Base-by-base conservation (phyloP, 371 early-diverging fungal genomes). In the Nematocida sp. region DNA sequence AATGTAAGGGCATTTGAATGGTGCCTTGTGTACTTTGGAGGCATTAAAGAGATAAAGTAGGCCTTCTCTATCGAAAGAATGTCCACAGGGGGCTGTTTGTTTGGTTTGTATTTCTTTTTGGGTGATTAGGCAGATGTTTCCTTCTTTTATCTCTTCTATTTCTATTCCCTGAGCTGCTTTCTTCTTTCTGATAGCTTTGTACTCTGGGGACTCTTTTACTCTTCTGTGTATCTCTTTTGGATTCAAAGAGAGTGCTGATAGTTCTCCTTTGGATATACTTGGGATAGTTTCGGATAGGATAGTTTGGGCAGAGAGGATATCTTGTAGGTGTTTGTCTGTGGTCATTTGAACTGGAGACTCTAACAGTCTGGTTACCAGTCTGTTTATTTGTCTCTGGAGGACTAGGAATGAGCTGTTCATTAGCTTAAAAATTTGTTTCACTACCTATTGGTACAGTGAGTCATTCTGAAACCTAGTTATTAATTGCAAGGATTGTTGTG, bases 31-130 rank as follows among this genome's bases (percentile, higher is more conserved):
- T 19, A 29, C 34, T 29, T 27, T 38, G 25, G 53, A 34, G 17
- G 11, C n/a, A 2, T 40, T 35, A 19, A 55, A 55, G 1, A 66
- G 32, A 37, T 55, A 66, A 3, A 43, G 19, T 4, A 66, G 55
- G 21, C 57, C 67, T 25, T 66, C 37, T 64, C 67, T 60, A 53
- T 84, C 81, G 63, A 83, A 80, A 37, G 60, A 53, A 76, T 84
- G 84, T 5, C 83, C 83, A 45, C 84, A 84, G 31, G 52, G 53
- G 13, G 80, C 61, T 13, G 37, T 57, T 55, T 60, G 70, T 35
- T 70, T 60, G 1, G 62, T 74, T 21, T 27, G 53, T 38, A 84
- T 81, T 29, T 74, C 64, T 32, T 75, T 74, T 53, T 78, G 79
- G 27, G 77, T 64, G 3, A 84, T 63, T 31, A 80, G 79, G 53